Base-by-base conservation (phyloP, 164 flowering plant genomes). In the Litsea cubeba region DNA sequence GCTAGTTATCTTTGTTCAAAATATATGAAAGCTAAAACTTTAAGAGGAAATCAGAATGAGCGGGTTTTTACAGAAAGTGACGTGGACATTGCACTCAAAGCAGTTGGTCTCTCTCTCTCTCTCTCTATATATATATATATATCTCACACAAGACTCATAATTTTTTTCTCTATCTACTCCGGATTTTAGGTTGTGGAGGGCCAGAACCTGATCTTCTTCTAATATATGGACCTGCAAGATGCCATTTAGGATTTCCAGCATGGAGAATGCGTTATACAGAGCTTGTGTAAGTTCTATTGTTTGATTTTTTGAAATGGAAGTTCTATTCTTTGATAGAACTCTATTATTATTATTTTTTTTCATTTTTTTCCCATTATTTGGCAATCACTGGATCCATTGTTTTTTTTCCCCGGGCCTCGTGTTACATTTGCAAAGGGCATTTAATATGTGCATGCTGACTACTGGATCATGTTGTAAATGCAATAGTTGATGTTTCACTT, bases 261-360 rank as follows among this genome's bases (percentile, higher is more conserved):
- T 94, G 99, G 97, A 88, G 97, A 80, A 72, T 90, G 64, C 84
- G 88, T 50, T 93, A 93, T 79, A 90, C 99, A 14, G 99, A 93
- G 90, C 90, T 95, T 63, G 85, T 91, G 99, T 93, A 63, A 89
- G 97, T 85, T 30, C 17, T 65, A 20, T 8, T 74, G 23, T 40
- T 67, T 72, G 12, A 15, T 12, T 66, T 22, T 63, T 22, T 23
- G 30, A n/a, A 24, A 22, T 63, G 5, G 12, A 3, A 66, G 28
- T 12, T 26, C 8, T 26, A 30, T 26, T 5, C 10, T 66, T 20
- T 66, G 25, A 5, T 40, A 18, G 15, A 46, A 68, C 2, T 12
- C 1, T 6, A 3, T 18, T 14, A n/a, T 63, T 23, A 50, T n/a
- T n/a, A n/a, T n/a, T n/a, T 12, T 20, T 62, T 10, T 75, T n/a